phyloP scores from a whole-genome alignment of 1,284 basidiomycete species.

The Microbotryum violaceum region DNA sequence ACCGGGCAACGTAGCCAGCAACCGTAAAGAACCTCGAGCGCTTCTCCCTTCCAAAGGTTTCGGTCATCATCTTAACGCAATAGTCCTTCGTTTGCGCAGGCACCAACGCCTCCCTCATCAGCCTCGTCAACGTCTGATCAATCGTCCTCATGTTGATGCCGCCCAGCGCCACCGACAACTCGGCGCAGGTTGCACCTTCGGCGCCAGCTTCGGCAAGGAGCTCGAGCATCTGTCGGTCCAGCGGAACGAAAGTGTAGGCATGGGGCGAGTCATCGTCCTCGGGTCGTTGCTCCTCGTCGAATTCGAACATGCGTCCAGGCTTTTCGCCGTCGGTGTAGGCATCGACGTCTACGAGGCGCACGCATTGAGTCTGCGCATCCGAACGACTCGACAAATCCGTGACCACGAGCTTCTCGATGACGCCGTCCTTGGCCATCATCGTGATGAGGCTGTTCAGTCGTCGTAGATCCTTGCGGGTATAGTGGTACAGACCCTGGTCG shows the following conservation, averaged over 20 bases:
- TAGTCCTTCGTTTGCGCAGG: conserved; percentile 63
- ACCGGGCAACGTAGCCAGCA: conserved; percentile 26
- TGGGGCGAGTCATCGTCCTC: conserved; percentile 12
- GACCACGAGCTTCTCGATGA: conserved; percentile 57
- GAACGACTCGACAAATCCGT: conserved; percentile 1
- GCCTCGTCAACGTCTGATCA: conserved; percentile 62
- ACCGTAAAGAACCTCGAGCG: conserved; percentile 66
- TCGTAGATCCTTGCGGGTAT: conserved; percentile 59
- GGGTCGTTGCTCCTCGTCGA: conserved; percentile 1
- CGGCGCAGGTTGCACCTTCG: conserved; percentile 61
- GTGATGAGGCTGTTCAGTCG: conserved; percentile 65
- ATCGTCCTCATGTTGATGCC: conserved; percentile 68
- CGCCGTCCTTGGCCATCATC: conserved; percentile 58
- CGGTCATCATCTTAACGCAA: conserved; percentile 58
- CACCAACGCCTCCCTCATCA: conserved; percentile 53
- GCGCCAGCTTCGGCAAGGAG: conserved; percentile 58
- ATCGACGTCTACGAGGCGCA: neutral
- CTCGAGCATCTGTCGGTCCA: conserved; percentile 66
- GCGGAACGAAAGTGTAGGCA: conserved; percentile 45
- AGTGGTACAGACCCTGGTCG: conserved; percentile 21
- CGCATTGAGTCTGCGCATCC: neutral
- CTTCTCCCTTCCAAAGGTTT: conserved; percentile 68
- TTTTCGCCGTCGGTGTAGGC: neutral
- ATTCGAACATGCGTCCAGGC: neutral
- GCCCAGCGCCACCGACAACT: conserved; percentile 56